phyloP scores from a whole-genome alignment of 2,329 filamentous ascomycete genomes.

The Paecilomyces fulvus region DNA sequence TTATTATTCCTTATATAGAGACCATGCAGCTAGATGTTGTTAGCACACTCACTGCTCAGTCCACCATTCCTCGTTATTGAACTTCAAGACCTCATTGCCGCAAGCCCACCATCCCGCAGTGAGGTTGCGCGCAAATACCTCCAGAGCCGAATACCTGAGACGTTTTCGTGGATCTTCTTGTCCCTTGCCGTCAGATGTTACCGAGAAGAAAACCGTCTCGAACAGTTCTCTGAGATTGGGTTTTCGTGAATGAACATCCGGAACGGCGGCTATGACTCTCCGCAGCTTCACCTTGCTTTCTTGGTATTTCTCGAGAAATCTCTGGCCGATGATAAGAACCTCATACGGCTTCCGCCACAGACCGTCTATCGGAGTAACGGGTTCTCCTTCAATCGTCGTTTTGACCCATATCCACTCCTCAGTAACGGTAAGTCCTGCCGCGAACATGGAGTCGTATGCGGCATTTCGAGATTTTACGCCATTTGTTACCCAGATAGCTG shows the following conservation, averaged over 20 bases:
- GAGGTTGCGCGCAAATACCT: conserved; percentile 53
- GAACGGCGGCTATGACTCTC: conserved; percentile 50
- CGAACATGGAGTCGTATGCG: conserved; percentile 35
- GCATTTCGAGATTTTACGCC: conserved; percentile 41
- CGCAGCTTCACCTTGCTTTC: conserved; percentile 24
- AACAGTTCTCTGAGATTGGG: conserved; percentile 51
- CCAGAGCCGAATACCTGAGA: conserved; percentile 42
- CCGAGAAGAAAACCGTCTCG: conserved; percentile 36
- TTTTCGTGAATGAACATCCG: conserved; percentile 58
- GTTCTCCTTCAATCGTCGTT: conserved; percentile 44
- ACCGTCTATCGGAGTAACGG: conserved; percentile 44
- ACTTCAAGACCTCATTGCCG: conserved; percentile 56
- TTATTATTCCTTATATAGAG: too few species aligned
- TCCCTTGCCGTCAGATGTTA: neutral
- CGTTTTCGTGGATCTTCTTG: neutral
- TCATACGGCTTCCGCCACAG: conserved; percentile 56
- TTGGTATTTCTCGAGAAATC: conserved; percentile 6
- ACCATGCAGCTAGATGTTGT: neutral
- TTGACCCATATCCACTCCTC: conserved; percentile 62
- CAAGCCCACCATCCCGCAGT: conserved; percentile 54
- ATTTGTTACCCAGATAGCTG: conserved; percentile 57
- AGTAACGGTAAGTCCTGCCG: conserved; percentile 40
- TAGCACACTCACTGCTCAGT: conserved; percentile 6
- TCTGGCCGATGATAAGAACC: conserved; percentile 42
- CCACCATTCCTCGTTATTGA: conserved; percentile 49